A percentile compares a stretch with the other conserved stretches of the same genome.
phyloP scores from a whole-genome alignment of 306 rosid genomes.

The Myrica gale region DNA sequence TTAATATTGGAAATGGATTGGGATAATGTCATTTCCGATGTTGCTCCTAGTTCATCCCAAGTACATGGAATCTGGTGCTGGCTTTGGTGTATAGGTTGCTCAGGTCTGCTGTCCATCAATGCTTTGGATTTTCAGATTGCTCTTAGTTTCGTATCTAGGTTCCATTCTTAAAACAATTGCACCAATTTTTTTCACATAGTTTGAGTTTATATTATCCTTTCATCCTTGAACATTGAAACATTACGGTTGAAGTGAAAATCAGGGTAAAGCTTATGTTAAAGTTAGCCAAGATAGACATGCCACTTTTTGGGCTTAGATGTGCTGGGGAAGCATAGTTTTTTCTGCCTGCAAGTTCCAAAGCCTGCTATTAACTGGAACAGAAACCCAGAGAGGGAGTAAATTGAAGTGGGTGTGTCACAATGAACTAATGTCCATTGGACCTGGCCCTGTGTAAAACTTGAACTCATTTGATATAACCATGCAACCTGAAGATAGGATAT shows the following conservation, averaged over 20 bases:
- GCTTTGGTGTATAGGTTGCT: background rate
- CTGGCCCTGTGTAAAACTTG: background rate
- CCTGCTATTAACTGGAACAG: background rate
- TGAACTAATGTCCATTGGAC: background rate
- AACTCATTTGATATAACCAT: background rate
- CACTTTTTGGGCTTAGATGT: slow-evolving; percentile 4
- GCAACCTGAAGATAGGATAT: background rate
- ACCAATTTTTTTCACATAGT: background rate
- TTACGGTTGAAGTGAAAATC: background rate
- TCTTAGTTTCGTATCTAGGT: background rate
- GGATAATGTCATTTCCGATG: background rate
- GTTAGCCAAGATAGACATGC: slow-evolving; percentile 2
- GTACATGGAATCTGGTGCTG: background rate
- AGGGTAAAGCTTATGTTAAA: background rate
- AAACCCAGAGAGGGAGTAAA: too few species aligned
- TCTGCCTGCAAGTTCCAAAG: background rate
- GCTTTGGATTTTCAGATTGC: background rate
- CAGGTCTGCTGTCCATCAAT: background rate
- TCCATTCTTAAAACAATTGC: background rate
- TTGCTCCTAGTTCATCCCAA: background rate
- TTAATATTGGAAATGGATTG: background rate
- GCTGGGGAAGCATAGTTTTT: background rate
- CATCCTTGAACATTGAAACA: slow-evolving; percentile 3
- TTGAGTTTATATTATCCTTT: background rate
- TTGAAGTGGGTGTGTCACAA: background rate